A percentile compares a stretch with the other conserved stretches of the same genome.
phyloP scores from a whole-genome alignment of 1,284 basidiomycete species.

The Moniliophthora roreri region DNA sequence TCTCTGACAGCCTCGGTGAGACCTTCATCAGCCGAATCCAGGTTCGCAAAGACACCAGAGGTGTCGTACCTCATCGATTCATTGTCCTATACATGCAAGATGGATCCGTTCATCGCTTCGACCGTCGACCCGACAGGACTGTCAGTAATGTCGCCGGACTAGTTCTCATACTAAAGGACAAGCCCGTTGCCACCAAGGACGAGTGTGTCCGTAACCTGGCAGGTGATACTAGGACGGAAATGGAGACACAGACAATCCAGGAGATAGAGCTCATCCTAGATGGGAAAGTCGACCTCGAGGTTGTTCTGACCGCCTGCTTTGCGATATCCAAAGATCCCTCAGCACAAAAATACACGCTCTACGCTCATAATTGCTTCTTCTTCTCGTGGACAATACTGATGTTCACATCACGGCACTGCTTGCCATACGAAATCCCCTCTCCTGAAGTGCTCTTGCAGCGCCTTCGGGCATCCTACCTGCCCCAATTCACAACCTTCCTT shows the following conservation, averaged over 20 bases:
- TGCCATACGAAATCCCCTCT: not conserved
- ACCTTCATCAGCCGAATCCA: not conserved
- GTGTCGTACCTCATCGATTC: not conserved
- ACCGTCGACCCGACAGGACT: not conserved
- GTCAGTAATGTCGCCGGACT: no score
- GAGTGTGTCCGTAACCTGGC: no score
- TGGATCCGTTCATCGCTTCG: not conserved
- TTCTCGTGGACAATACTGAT: conserved; percentile 9
- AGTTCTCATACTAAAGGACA: no score
- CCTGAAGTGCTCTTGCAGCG: not conserved
- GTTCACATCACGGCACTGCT: not conserved
- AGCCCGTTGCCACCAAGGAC: no score
- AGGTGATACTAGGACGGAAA: not conserved
- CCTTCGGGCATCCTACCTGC: not conserved
- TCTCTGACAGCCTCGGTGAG: not conserved
- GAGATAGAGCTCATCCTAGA: conserved; percentile 3
- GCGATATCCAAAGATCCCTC: not conserved
- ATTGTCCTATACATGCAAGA: not conserved
- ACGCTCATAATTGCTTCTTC: conserved; percentile 6
- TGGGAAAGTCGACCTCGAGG: not conserved
- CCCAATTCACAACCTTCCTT: not conserved
- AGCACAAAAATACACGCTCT: conserved; percentile 1
- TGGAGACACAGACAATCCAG: not conserved
- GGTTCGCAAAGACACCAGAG: not conserved
- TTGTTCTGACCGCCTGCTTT: conserved; percentile 1